Percentiles rank a stretch among this genome's conserved stretches.
phyloP scores from a whole-genome alignment of 2,329 filamentous ascomycete genomes.

The Canariomyces notabilis region DNA sequence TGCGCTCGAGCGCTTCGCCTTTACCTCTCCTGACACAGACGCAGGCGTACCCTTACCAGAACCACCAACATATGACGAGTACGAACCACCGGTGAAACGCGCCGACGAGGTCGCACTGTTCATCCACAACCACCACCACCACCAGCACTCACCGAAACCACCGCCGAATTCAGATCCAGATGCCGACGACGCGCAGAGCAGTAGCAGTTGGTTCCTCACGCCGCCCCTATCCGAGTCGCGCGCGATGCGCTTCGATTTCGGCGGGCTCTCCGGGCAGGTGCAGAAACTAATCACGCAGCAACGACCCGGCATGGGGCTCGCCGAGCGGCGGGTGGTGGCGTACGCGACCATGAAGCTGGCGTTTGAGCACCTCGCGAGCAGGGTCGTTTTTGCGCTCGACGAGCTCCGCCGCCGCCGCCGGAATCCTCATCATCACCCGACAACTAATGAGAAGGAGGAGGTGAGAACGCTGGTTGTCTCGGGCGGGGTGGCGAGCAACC shows the following conservation, averaged over 20 bases:
- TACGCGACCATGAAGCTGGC: slow-evolving; percentile 69
- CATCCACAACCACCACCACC: slow-evolving; percentile 38
- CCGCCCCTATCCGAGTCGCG: slow-evolving; percentile 31
- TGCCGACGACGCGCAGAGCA: no score
- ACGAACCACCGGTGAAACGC: slow-evolving; percentile 53
- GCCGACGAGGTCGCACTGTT: no score
- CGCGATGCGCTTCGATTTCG: slow-evolving; percentile 66
- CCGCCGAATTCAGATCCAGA: no score
- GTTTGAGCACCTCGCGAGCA: slow-evolving; percentile 80
- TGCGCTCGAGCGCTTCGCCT: slow-evolving; percentile 73
- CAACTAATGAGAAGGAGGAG: slow-evolving; percentile 12
- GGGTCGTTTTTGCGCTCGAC: slow-evolving; percentile 64
- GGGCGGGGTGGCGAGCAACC: slow-evolving; percentile 86
- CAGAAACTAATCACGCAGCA: slow-evolving; percentile 27
- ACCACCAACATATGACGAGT: no score
- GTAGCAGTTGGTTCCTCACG: no score
- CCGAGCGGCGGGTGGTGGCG: slow-evolving; percentile 65
- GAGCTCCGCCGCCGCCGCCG: slow-evolving; percentile 2
- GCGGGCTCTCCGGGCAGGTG: slow-evolving; percentile 58
- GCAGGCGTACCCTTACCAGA: slow-evolving; percentile 35
- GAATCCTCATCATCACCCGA: background rate
- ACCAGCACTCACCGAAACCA: no score
- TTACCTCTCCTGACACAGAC: slow-evolving; percentile 32
- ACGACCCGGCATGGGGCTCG: slow-evolving; percentile 34
- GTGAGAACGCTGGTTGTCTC: slow-evolving; percentile 70